phyloP scores from a whole-genome alignment of 306 rosid species.

The Quercus berberidifolia region DNA sequence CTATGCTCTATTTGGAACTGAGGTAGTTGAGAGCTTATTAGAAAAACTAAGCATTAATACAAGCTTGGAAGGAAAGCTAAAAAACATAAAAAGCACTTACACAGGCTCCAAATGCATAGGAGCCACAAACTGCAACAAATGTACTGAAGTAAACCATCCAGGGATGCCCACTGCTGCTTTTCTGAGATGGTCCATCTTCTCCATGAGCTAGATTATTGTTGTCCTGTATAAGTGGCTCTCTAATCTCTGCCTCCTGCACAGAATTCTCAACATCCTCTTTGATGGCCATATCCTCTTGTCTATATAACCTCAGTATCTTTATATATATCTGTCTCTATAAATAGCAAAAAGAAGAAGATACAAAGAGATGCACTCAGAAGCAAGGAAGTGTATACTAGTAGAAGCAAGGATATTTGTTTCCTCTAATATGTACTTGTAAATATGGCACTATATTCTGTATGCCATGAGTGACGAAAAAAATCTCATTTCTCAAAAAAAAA shows the following conservation, averaged over 20 bases:
- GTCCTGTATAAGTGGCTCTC: slow-evolving; percentile 42
- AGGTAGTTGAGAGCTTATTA: neutral
- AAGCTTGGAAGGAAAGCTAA: neutral
- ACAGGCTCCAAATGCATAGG: slow-evolving; percentile 83
- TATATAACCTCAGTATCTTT: neutral
- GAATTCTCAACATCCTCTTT: slow-evolving; percentile 45
- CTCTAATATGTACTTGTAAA: neutral
- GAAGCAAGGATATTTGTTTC: neutral
- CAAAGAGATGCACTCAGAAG: slow-evolving; percentile 3
- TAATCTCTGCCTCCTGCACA: slow-evolving; percentile 19
- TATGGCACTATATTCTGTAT: neutral
- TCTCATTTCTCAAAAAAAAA: neutral
- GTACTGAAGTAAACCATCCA: slow-evolving; percentile 92
- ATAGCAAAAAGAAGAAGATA: neutral
- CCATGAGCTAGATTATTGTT: slow-evolving; percentile 4
- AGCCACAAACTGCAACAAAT: slow-evolving; percentile 79
- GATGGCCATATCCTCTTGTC: slow-evolving; percentile 46
- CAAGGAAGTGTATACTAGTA: slow-evolving; percentile 9
- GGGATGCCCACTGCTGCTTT: slow-evolving; percentile 36
- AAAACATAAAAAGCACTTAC: slow-evolving; percentile 36
- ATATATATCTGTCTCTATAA: neutral
- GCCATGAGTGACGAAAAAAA: neutral
- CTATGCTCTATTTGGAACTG: neutral
- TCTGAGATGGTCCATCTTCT: slow-evolving; percentile 20
- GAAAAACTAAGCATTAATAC: neutral